These are phyloP conservation scores for Microdochium paspali DNA, from an alignment of 2,329 filamentous ascomycete species.

Conservation along the genomic window DNA sequence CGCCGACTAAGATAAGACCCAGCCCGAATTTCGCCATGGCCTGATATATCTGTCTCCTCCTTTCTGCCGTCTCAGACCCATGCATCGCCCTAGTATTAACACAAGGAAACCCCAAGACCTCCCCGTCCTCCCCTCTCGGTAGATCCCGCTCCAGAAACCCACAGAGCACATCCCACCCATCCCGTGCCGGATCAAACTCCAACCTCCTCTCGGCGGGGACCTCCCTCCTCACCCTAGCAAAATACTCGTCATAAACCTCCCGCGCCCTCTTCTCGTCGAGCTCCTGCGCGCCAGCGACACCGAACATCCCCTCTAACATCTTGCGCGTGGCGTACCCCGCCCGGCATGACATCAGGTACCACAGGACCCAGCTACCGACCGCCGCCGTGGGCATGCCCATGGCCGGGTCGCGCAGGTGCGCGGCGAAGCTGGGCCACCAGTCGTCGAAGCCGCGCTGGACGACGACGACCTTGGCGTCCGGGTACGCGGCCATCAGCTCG, in stretches of 20 bases:
- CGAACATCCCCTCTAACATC: constrained; percentile 6
- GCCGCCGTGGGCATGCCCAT: constrained; percentile 1
- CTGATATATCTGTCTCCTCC: background rate
- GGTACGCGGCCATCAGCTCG: constrained; percentile 5
- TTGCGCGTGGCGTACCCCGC: constrained; percentile 6
- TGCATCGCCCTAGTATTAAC: constrained; percentile 2
- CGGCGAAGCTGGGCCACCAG: constrained; percentile 7
- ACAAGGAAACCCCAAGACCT: constrained; percentile 4
- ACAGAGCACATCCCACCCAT: constrained; percentile 8
- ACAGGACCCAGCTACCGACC: background rate
- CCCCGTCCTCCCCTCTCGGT: background rate
- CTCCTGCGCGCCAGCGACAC: constrained; percentile 4
- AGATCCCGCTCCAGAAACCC: constrained; percentile 6
- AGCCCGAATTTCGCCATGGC: background rate
- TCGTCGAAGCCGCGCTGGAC: constrained; percentile 7
- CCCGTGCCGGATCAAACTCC: constrained; percentile 6
- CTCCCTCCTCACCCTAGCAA: background rate
- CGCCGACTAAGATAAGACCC: background rate
- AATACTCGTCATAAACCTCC: constrained; percentile 6
- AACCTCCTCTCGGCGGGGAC: constrained; percentile 5
- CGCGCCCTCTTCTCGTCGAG: constrained; percentile 1
- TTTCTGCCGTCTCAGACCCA: background rate
- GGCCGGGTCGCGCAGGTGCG: constrained; percentile 1
- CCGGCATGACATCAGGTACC: constrained; percentile 3
- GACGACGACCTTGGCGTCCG: constrained; percentile 7